Evolutionary conservation across 345 rosid genomes (phyloP), one percentile per base, ranked within the genome.

Genomic region (Sonneratia alba): DNA sequence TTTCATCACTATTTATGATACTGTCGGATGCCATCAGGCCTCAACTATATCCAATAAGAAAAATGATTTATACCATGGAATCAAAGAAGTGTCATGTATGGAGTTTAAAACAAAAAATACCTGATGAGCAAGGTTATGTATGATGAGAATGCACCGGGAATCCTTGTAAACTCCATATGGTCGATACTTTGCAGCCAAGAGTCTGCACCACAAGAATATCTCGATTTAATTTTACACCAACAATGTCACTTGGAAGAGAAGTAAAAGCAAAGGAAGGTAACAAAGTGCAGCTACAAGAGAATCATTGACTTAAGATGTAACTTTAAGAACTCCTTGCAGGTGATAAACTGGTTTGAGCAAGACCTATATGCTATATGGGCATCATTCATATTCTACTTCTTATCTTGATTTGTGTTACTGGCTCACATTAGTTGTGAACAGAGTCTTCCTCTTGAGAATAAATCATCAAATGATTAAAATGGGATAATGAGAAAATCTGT

Each of bases 101-200:
- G 3, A 22, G 22, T 7, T n/a, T 2, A 42, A 2, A 24, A 21
- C 1, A 6, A 55, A n/a, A 74, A 48, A 40, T 75, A 91, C 99
- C 93, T 95, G 99, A 81, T 95, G 97, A 40, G 96, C 91, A 36
- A 95, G 97, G 83, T 95, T 95, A 81, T 92, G 97, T 70, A 95
- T 90, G 34, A 91, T 80, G 36, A 91, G 90, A 76, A 92, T 76
- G 74, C 91, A 82, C 75, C 97, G 85, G 56, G 97, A 95, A 80
- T 91, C 97, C 77, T 87, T 91, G 75, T 91, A 94, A 81, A 91
- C 90, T 77, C 97, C 97, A 71, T 80, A 76, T 24, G 89, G 96
- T 71, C 84, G 92, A 83, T 91, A 95, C 65, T 95, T 95, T 18
- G 92, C 83, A 69, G 96, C 99, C 81, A 95, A 81, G 76, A 95